Base-by-base conservation (phyloP, 257 asterid genomes). In the Solanum gracilifrons region DNA sequence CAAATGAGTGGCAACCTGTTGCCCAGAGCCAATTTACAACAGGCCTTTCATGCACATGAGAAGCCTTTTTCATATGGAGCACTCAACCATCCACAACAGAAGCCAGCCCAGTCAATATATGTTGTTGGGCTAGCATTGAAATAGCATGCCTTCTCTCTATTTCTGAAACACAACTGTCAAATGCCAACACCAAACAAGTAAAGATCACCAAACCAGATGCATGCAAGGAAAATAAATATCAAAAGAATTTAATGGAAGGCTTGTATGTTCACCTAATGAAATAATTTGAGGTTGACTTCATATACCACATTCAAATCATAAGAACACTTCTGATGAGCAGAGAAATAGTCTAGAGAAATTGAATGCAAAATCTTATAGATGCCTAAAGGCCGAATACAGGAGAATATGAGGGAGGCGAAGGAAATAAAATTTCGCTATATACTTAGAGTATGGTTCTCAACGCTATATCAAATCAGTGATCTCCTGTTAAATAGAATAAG, bases 1-100 rank as follows among this genome's bases (percentile, higher is more conserved):
- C 99, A 87, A 97, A 97, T 69, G 99, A 99, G 92, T 97, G 99
- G 85, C 99, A 97, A 86, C 98, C 99, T 64, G 98, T 95, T 12
- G 99, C 97, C 95, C 95, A 92, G 85, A 97, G 98, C 98, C 99
- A 97, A 91, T 97, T 95, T 69, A 95, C 95, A 83, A 94, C 91
- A 86, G 98, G 98, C 88, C 99, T 91, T 91, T 95, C 98, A 27
- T 97, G 99, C 87, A 93, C 92, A 84, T 95, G 97, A 87, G 99
- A 97, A 87, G 99, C 97, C 83, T 93, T 97, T 96, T 91, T 97
- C 99, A 90, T 92, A 97, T 21, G 99, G 99, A 39, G 99, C 99
- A 92, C 95, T 94, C 87, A 96, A 82, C 88, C 99, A 62, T 99
- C 99, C 72, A 97, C 96, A 87, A 95, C 99, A 83, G 99, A 95